Evolutionary conservation across 2,329 filamentous ascomycete genomes (phyloP), one percentile per base, ranked within the genome.

Genomic region (Pyrenochaeta sp.): DNA sequence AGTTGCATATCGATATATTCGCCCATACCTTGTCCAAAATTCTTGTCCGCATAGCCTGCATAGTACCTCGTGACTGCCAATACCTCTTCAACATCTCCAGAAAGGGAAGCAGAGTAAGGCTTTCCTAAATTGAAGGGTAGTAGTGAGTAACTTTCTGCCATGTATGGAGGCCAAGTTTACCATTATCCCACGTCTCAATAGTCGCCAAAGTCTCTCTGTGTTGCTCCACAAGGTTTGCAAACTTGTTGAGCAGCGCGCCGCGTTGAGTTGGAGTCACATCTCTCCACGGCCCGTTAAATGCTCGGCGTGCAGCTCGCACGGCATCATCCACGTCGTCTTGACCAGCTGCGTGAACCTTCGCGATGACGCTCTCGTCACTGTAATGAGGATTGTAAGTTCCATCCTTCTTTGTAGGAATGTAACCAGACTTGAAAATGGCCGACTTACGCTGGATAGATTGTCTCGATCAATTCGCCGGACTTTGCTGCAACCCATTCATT

Each of bases 151-250:
- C n/a, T n/a, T n/a, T n/a, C n/a, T n/a, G n/a, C n/a, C n/a, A n/a
- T n/a, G n/a, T n/a, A n/a, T n/a, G n/a, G n/a, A n/a, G n/a, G n/a
- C n/a, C n/a, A n/a, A n/a, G n/a, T n/a, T n/a, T n/a, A n/a, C 77
- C 91, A 67, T 92, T 93, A 74, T 95, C 90, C 82, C 90, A 88
- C 0, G 90, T 88, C 77, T 95, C 90, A 51, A 89, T 86, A 1
- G 85, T 86, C 29, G 86, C 86, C 4, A 89, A 73, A 0, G 79
- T 82, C 62, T 88, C 82, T 61, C 81, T 82, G 72, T 95, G 82
- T 67, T 87, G 70, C 44, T 88, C 85, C 30, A 93, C 79, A 30
- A 94, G 78, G 53, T 89, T 84, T 15, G 88, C 87, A 27, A 94
- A 84, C 72, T 87, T 90, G 71, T 81, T 80, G 82, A 95, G 83